Base-by-base conservation (phyloP, 1,284 basidiomycete genomes). In the Phylloporus gajari region DNA sequence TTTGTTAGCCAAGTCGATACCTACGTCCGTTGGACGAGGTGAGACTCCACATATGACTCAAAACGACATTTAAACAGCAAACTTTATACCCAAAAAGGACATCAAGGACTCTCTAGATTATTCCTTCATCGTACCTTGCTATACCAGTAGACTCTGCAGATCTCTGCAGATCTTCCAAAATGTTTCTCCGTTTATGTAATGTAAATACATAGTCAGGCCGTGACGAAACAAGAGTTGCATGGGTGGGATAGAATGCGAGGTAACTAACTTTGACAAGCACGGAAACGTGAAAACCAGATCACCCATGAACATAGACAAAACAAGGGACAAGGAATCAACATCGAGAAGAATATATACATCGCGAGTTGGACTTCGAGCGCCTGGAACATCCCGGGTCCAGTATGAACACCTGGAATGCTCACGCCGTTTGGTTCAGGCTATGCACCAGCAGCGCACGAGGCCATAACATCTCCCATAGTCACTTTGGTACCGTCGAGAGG, bases 391-490 rank as follows among this genome's bases (percentile, higher is more conserved):
- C 35, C 35, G 8, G 35, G 35, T 35, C 35, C 35, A 35, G 35
- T 35, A 35, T 35, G 35, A 35, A 35, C 35, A 35, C 35, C 35
- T 35, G 35, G 35, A 35, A 35, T 35, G 35, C 35, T 35, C 35
- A 35, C 35, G 35, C 35, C 35, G 35, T 35, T 35, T 35, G 35
- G 35, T 35, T 35, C 35, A 35, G 35, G 35, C 35, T 35, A 35
- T 35, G 35, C 35, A 35, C 35, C 35, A 35, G 35, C 35, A 35
- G 35, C 7, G 68, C 76, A 35, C 35, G 35, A 35, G 35, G 35
- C 83, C 61, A 87, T 81, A 61, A 84, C 68, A n/a, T 81, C 77
- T 8, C 67, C 67, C 77, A 82, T 82, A 11, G 83, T 84, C 74
- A 88, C 86, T 58, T 86, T 85, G 17, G 86, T 83, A 38, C 78